phyloP scores from a whole-genome alignment of 768 basidiomycete species.

The Naganishia randhawae region DNA sequence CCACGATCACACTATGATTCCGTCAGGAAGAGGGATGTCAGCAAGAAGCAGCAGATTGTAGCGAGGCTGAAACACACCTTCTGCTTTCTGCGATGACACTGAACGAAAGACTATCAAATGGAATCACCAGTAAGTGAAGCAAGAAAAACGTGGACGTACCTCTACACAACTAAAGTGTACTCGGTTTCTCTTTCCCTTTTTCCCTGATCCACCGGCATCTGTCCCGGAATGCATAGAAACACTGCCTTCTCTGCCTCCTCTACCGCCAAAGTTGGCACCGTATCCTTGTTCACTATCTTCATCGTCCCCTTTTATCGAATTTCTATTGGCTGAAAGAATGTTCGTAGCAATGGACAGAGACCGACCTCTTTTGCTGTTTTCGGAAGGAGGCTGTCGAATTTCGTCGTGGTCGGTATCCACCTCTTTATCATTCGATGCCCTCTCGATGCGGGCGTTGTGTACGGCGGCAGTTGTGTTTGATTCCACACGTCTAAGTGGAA shows the following conservation, averaged over 20 bases:
- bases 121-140: background rate
- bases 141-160: constrained; percentile 3
- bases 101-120: background rate
- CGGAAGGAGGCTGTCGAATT: background rate
- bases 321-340: background rate
- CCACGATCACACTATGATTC: constrained; percentile 37
- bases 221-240: constrained; percentile 3
- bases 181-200: constrained; percentile 40
- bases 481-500: constrained; percentile 11
- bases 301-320: background rate
- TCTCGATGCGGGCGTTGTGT: too few species aligned
- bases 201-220: constrained; percentile 2
- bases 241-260: constrained; percentile 16
- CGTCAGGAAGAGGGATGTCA: background rate
- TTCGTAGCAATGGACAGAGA: background rate
- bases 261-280: background rate
- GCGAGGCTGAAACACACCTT: constrained; percentile 28
- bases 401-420: constrained; percentile 3
- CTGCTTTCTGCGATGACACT: constrained; percentile 46
- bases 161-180: constrained; percentile 48
- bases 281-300: constrained; percentile 7
- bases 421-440: background rate
- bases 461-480: background rate
- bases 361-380: constrained; percentile 2
- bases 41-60: background rate